Percentiles rank a stretch among this genome's conserved stretches.
Evolutionary conservation across 176 grass and related monocot species (phyloP).

Genomic region (Dactylis glomerata): DNA sequence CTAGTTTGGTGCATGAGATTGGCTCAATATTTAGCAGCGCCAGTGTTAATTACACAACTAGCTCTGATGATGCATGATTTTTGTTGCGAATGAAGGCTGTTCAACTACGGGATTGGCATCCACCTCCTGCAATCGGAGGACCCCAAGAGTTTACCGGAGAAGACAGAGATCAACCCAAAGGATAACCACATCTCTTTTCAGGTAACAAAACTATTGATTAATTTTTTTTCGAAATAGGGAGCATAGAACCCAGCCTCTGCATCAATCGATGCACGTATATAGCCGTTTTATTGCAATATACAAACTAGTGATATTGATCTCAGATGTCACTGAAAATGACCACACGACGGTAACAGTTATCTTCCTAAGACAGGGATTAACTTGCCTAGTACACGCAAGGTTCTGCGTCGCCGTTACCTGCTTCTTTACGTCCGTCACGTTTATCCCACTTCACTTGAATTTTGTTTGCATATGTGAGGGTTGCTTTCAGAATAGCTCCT

Average conservation of each 20-base stretch:
- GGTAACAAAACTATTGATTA: too few relatives aligned
- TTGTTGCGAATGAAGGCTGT: constrained; percentile 47
- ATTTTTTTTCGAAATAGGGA: too few relatives aligned
- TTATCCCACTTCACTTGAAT: not conserved
- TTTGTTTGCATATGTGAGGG: not conserved
- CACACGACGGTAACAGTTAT: not conserved
- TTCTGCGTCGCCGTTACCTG: not conserved
- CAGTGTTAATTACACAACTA: not conserved
- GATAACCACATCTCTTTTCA: constrained; percentile 98
- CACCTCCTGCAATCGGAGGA: constrained; percentile 72
- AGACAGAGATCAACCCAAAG: constrained; percentile 85
- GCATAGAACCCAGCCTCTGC: too few relatives aligned
- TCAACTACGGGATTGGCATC: constrained; percentile 91
- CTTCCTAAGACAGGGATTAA: not conserved
- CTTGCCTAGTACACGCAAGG: not conserved
- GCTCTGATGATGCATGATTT: not conserved
- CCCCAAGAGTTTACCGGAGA: constrained; percentile 46
- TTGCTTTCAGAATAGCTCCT: not conserved
- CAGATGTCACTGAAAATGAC: not conserved
- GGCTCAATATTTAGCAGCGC: not conserved
- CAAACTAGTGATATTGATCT: not conserved
- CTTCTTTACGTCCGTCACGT: not conserved
- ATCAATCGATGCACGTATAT: too few relatives aligned
- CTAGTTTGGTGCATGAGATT: too few relatives aligned
- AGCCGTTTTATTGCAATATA: too few relatives aligned